phyloP scores from a whole-genome alignment of 78 protist species.

The Tieghemostelium lacteum region DNA sequence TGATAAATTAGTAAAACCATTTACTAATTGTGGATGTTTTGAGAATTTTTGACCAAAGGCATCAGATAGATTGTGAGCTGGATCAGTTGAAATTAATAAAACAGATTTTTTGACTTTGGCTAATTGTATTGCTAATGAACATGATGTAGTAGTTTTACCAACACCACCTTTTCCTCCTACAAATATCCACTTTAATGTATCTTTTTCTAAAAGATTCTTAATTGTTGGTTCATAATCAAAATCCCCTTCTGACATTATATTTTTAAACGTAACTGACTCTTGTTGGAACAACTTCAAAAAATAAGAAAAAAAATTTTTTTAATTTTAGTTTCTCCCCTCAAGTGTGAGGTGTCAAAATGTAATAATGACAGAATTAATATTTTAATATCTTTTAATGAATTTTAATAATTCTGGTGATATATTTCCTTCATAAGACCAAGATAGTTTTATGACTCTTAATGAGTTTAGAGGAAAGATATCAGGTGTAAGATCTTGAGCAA shows the following conservation, averaged over 20 bases:
- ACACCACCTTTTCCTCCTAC: slow-evolving; percentile 99
- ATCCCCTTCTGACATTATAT: not conserved
- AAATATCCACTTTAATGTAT: slow-evolving; percentile 94
- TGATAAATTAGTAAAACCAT: slow-evolving; percentile 90
- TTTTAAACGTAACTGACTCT: no score
- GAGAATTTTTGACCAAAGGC: slow-evolving; percentile 96
- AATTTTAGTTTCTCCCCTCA: no score
- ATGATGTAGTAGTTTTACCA: slow-evolving; percentile 90
- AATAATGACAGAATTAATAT: no score
- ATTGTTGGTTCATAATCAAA: slow-evolving; percentile 59
- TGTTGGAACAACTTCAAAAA: no score
- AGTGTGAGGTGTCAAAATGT: no score
- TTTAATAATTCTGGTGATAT: no score
- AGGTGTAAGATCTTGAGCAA: no score
- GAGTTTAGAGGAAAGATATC: no score
- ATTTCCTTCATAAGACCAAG: no score
- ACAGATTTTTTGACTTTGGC: slow-evolving; percentile 86
- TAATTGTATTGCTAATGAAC: slow-evolving; percentile 79
- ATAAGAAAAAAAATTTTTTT: no score
- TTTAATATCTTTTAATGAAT: no score
- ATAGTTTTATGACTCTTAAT: no score
- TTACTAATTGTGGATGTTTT: slow-evolving; percentile 86
- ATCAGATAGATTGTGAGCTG: slow-evolving; percentile 98
- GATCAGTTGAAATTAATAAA: slow-evolving; percentile 97
- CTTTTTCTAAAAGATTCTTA: slow-evolving; percentile 35